Evolutionary conservation across 164 flowering plant species (phyloP), one percentile per base, ranked within the genome.

Genomic region (Magnolia kwangsiensis): DNA sequence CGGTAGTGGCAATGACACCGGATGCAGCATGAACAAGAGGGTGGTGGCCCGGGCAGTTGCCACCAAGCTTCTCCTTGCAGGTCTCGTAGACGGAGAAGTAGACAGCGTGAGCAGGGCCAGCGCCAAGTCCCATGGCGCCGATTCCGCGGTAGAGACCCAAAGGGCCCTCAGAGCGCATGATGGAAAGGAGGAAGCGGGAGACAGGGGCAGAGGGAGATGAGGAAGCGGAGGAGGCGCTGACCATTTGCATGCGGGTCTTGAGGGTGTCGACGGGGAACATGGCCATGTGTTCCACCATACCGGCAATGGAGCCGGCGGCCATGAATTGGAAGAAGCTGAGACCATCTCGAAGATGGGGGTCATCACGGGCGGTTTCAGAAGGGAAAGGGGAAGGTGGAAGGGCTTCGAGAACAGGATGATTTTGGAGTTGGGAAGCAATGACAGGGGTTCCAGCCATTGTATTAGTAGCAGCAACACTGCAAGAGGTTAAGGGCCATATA

Each of bases 51-150:
- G 80, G 75, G 2, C 58, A 82, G 37, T 82, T 78, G 16, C 86
- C 89, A 5, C 68, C 69, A 1, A 90, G 82, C 7, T 3, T 31
- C 74, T 80, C 71, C 81, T 90, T 90, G 51, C 79, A 84, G 1
- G 74, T 0, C 80, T 90, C 94, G 68, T 90, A 90, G 1, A 90
- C 89, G 0, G 92, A 90, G 83, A 90, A 90, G 72, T 90, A 90
- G 21, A 89, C 89, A 0, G 94, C 92, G 51, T 90, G 92, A n/a
- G 94, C 91, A 0, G 92, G 94, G 18, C 90, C 94, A 2, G 92
- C 94, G 51, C 94, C 92, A 58, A 90, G 88, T 13, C 87, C 88
- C 90, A 90, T 89, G 49, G 94, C 92, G 11, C 80, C 89, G n/a
- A 90, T 85, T 5, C 94, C 94, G 0, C 94, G 87, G 80, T 88